phyloP scores from a whole-genome alignment of 2,329 filamentous ascomycete genomes.

The Fusarium sterilihyphosum region DNA sequence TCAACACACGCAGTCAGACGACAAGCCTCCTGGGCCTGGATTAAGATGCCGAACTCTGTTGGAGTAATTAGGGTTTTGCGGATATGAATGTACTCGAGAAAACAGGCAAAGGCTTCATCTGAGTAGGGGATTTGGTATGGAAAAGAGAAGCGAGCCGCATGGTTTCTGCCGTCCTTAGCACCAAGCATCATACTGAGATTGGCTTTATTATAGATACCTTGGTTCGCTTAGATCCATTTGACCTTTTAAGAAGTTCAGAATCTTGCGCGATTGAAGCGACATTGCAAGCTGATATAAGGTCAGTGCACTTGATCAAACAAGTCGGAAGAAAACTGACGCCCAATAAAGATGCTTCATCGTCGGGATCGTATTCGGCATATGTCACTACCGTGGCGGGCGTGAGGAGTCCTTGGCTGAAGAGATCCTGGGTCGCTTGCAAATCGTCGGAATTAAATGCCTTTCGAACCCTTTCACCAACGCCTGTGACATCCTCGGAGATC shows the following conservation, averaged over 20 bases:
- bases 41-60: rapidly evolving
- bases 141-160: rapidly evolving
- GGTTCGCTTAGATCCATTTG: neutral
- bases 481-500: rapidly evolving
- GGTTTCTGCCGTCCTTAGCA: rapidly evolving
- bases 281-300: rapidly evolving
- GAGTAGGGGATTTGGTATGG: rapidly evolving
- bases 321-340: neutral
- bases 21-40: no score
- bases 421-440: neutral
- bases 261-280: rapidly evolving
- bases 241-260: rapidly evolving
- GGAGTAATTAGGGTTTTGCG: rapidly evolving
- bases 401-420: rapidly evolving
- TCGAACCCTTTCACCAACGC: rapidly evolving
- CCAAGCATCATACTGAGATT: rapidly evolving
- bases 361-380: rapidly evolving
- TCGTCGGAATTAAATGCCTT: neutral
- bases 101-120: rapidly evolving
- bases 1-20: rapidly evolving
- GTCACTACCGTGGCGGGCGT: rapidly evolving
- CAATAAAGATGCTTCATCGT: rapidly evolving
- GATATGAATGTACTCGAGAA: neutral
- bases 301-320: neutral
- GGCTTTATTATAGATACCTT: rapidly evolving